Evolutionary conservation across 306 rosid species (phyloP), one percentile per base, ranked within the genome.

Genomic region (Nissolia schottii): DNA sequence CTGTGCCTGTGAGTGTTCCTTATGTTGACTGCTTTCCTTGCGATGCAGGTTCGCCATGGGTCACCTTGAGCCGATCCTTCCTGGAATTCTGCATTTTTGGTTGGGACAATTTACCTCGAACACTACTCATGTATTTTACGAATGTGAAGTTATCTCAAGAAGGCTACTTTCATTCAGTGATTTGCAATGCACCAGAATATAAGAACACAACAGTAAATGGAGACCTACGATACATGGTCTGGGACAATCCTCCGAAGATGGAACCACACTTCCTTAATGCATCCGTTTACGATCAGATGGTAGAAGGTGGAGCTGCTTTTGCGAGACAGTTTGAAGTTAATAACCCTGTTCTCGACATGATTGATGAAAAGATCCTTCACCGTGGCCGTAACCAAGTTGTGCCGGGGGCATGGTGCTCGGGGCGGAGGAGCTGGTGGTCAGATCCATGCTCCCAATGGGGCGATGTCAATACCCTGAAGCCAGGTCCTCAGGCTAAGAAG

Each of bases 41-140:
- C 67, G 72, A 19, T 86, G 79, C 92, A 94, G 98, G 98, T 79
- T 93, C 98, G 16, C 97, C 95, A 1, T 94, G 98, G 98, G 91
- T 91, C 29, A 75, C 83, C 67, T 82, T 94, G 68, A 91, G 97
- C 45, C 83, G 98, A 60, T 32, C 97, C 10, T 94, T 94, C 67
- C 61, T 94, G 50, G 96, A 94, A 71, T 94, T 74, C 74, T 94
- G 98, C 77, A 80, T 94, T 73, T 70, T 91, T 18, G 98, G 97
- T 60, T 94, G 98, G 98, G 98, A 94, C 77, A 94, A 94, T 78
- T 87, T 94, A 51, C 98, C 98, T 9, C 83, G 98, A 16, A 87
- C 81, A 14, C 82, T 94, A 19, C 81, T 94, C 48, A 91, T 94
- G 98, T 94, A 94, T 65, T 94, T 91, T 62, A 91, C 96, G 3